Evolutionary conservation across 768 basidiomycete species (phyloP), one percentile per base, ranked within the genome.

Genomic region (Lentinula edodes): DNA sequence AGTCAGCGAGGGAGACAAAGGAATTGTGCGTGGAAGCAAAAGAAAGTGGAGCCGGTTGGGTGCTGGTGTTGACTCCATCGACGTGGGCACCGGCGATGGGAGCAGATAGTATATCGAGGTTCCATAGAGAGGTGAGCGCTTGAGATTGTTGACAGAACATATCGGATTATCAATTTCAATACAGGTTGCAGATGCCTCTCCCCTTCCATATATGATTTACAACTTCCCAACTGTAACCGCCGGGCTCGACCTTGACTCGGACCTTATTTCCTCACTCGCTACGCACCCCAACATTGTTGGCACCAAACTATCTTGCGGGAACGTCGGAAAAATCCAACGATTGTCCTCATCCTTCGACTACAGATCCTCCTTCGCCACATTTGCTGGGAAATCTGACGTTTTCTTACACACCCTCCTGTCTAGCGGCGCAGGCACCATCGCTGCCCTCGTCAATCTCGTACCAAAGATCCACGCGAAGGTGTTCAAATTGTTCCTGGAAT

Each of bases 231-330:
- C 77, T 52, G 90, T 90, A 58, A 89, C 88, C 13, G 87, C 91
- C 0, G 91, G 93, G 13, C 82, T 90, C 63, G 90, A 95, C 69
- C 83, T 95, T 42, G 89, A 92, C 71, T 92, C 91, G 0, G 91
- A 94, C 71, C 80, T 81, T 55, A 81, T 95, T 67, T 78, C 78
- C 54, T 76, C 79, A 16, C 80, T 95, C 38, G 86, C 89, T 3
- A 72, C 81, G 50, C 91, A 93, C 70, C 89, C 89, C 6, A 93
- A 94, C 73, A 91, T 92, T 65, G 88, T 93, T 62, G 93, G 93
- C 62, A 86, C 83, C 55, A 94, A 90, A 74, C 79, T 95, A 23
- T 93, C 93, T 36, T 93, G 91, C 70, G 91, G 88, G 5, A 88
- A 86, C 66, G 85, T 95, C 61, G 91, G 91, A 20, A 95, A 93